Evolutionary conservation across 2,329 filamentous ascomycete genomes (phyloP).

Genomic region (Myriosclerotinia scirpicola): DNA sequence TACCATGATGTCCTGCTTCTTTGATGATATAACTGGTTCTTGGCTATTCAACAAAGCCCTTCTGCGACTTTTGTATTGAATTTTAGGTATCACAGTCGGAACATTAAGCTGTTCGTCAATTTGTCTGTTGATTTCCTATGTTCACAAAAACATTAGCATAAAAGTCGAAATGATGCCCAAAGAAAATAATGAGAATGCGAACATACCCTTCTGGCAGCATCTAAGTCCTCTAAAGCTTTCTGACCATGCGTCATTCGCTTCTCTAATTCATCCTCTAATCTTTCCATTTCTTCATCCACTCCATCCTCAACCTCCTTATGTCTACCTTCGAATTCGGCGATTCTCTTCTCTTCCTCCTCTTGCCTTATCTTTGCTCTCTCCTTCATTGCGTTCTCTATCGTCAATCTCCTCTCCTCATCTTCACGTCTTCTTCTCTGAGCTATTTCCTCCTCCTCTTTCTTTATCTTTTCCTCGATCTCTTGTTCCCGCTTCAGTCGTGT

Average conservation of each 20-base stretch:
- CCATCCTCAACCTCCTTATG: slow-evolving; percentile 29
- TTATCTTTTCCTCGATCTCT: slow-evolving; percentile 27
- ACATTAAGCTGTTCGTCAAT: slow-evolving; percentile 35
- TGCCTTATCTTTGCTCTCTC: slow-evolving; percentile 27
- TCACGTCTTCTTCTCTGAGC: slow-evolving; percentile 29
- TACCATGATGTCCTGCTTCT: not conserved
- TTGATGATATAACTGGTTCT: not conserved
- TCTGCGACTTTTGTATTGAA: slow-evolving; percentile 33
- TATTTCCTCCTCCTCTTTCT: slow-evolving; percentile 31
- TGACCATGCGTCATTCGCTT: slow-evolving; percentile 33
- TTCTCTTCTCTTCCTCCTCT: slow-evolving; percentile 32
- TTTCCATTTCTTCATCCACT: slow-evolving; percentile 34
- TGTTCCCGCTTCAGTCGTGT: slow-evolving; percentile 27
- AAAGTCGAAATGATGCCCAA: not conserved
- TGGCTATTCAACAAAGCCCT: slow-evolving; percentile 24
- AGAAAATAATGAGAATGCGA: not conserved
- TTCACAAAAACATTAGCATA: slow-evolving; percentile 4
- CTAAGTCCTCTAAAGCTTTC: slow-evolving; percentile 30
- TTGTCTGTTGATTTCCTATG: slow-evolving; percentile 36
- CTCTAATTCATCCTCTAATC: slow-evolving; percentile 37
- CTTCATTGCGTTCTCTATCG: slow-evolving; percentile 21
- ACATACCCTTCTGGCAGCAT: slow-evolving; percentile 35
- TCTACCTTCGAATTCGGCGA: slow-evolving; percentile 28
- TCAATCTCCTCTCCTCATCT: slow-evolving; percentile 29
- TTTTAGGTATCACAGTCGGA: slow-evolving; percentile 33